Conservation (phyloP, 164 flowering plant genomes). For the Macadamia tetraphylla region DNA sequence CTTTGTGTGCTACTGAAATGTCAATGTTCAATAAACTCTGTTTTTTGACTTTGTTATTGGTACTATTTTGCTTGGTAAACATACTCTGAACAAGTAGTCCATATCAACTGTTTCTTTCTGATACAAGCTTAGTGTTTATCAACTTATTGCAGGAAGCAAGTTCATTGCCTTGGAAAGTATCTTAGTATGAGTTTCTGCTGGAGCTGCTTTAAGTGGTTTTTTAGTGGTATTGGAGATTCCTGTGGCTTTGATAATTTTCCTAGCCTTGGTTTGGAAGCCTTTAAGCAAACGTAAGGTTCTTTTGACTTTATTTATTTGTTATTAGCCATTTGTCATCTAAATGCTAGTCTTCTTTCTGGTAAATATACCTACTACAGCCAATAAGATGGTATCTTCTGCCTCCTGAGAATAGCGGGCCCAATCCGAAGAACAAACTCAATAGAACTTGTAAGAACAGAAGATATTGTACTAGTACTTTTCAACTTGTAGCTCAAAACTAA, state of each 20-base stretch:
- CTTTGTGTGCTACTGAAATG: background rate
- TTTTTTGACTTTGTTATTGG: background rate
- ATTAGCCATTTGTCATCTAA: background rate
- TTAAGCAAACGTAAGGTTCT: constrained; percentile 71
- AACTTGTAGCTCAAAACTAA: no score
- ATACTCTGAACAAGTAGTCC: background rate
- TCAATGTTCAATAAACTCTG: background rate
- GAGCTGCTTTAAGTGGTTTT: constrained; percentile 99
- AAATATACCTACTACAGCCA: background rate
- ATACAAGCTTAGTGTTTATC: background rate
- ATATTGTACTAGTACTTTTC: no score
- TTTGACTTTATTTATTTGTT: constrained; percentile 1
- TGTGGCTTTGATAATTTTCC: constrained; percentile 98
- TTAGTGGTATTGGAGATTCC: constrained; percentile 92
- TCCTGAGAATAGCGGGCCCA: no score
- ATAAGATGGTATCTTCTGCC: background rate
- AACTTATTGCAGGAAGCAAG: constrained; percentile 72
- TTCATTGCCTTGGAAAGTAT: constrained; percentile 79
- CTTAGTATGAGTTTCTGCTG: constrained; percentile 75
- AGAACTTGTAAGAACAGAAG: no score
- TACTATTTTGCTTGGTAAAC: background rate
- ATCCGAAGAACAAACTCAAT: no score
- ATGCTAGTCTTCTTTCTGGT: background rate
- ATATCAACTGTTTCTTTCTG: background rate
- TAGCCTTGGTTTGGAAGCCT: constrained; percentile 66